phyloP scores from a whole-genome alignment of 805 yeast species.

The Saccharomycopsis selenospora region DNA sequence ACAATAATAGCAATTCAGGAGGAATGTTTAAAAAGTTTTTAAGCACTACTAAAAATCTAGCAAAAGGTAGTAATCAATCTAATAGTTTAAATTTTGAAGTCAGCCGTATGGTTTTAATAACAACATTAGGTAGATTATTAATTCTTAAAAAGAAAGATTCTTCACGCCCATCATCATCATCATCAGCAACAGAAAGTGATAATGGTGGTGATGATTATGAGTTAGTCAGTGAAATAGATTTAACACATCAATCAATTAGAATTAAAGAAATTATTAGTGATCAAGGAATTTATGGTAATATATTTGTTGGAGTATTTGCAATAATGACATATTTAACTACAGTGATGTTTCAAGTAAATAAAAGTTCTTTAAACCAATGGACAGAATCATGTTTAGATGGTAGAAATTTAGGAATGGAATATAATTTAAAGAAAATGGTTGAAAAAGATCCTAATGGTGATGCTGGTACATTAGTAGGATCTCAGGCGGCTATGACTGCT shows the following conservation, averaged over 20 bases:
- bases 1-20: slow-evolving; percentile 11
- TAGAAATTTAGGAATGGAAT: slow-evolving; percentile 37
- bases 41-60: slow-evolving; percentile 13
- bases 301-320: slow-evolving; percentile 42
- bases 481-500: slow-evolving; percentile 29
- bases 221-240: slow-evolving; percentile 39
- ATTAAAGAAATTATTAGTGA: slow-evolving; percentile 48
- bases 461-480: slow-evolving; percentile 24
- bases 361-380: slow-evolving; percentile 43
- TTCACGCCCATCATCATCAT: not conserved
- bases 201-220: slow-evolving; percentile 30
- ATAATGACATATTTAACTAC: slow-evolving; percentile 37
- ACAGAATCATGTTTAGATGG: slow-evolving; percentile 41
- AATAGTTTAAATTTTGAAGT: slow-evolving; percentile 22
- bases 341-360: slow-evolving; percentile 46
- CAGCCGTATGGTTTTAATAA: slow-evolving; percentile 41
- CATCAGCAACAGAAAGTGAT: not conserved
- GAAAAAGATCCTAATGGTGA: slow-evolving; percentile 24
- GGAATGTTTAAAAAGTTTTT: slow-evolving; percentile 28
- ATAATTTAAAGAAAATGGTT: slow-evolving; percentile 26
- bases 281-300: slow-evolving; percentile 21
- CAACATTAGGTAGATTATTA: slow-evolving; percentile 47
- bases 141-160: slow-evolving; percentile 35
- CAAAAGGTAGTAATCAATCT: not conserved
- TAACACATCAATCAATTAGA: slow-evolving; percentile 38